Base-by-base conservation (phyloP, 371 early-diverging fungal genomes). In the Mucor mucedo region DNA sequence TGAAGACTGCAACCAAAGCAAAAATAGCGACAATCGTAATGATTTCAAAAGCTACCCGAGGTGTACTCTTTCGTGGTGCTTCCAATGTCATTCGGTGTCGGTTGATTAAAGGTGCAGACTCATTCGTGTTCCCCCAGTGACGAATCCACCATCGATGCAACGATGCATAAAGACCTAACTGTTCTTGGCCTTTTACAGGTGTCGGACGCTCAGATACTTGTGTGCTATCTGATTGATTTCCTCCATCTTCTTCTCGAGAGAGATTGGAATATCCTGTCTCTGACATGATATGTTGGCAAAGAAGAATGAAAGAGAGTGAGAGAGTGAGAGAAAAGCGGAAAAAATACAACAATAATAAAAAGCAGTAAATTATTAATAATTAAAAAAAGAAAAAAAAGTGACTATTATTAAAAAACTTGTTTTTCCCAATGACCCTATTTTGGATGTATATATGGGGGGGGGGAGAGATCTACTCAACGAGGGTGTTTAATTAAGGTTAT, bases 31-130 rank as follows among this genome's bases (percentile, higher is more conserved):
- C 59, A 38, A 72, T 64, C 9, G 56, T 28, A 8, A 67, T 62
- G 1, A 72, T 58, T 14, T 59, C 68, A 28, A 74, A 38, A 32
- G 66, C 60, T 11, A 70, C 44, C 16, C 72, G 68, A 9, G 58
- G 14, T n/a, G 59, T 49, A 8, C 65, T 64, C 32, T 57, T 58
- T 38, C 65, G 54, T 14, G 80, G 80, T 53, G 80, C 71, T 38
- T 79, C 75, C 8, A 79, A 39, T 4, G 75, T 79, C 77, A 76
- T 77, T 21, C 70, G 50, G 16, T 69, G 58, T 30, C 73, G 53
- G 44, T 79, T 73, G 45, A 79, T 62, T 39, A 79, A 58, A 7
- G 80, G 77, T 21, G 75, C 69, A 44, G 41, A 53, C 53, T 76
- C 79, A 9, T 65, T 48, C 5, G 32, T 33, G 14, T 14, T 30